Evolutionary conservation across 2,329 filamentous ascomycete species (phyloP), one percentile per base, ranked within the genome.

Genomic region (Aaosphaeria arxii): DNA sequence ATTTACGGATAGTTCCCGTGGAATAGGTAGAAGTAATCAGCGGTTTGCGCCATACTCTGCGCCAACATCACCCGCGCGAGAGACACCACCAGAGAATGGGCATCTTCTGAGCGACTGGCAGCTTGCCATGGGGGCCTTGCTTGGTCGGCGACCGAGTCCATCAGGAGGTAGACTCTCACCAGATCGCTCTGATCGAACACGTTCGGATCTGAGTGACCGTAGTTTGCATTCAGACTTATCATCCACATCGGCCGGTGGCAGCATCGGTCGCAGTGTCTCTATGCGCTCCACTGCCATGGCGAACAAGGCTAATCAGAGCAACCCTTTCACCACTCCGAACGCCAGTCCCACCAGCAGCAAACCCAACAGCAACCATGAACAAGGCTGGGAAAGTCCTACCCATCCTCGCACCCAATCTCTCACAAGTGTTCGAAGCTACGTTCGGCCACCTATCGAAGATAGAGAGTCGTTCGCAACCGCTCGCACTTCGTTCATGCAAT

Each of bases 191-290:
- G 79, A 83, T 33, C 75, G 80, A 17, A 84, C 80, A 2, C 73
- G 73, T 3, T 83, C 80, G 1, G 79, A 76, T 30, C 67, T 84
- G 4, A 83, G 79, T 46, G 80, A 83, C 9, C 67, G 67, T 6
- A 81, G 79, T 24, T 64, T 66, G 5, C 64, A 63, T 5, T 77
- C 76, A 5, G 65, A 65, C 38, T 51, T 73, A 0, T 78, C 77
- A 3, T 73, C 72, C 32, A 61, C 63, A 7, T 75, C 74, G 3
- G 59, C 62, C 5, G 62, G 56, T 7, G 71, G 59, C 29, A 73
- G 72, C 33, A 59, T 78, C 11, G 70, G 66, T 4, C 69, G 76
- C 5, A 78, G 67, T 36, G 63, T 74, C 31, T 78, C 76, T 0
- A 71, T 73, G 40, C 70, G 73, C 6, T 76, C 74, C 1, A 67